Percentiles rank a stretch among this genome's conserved stretches.
These are phyloP conservation scores for Clarireedia monteithiana DNA, from an alignment of 2,329 filamentous ascomycete species.

Conservation along the genomic window DNA sequence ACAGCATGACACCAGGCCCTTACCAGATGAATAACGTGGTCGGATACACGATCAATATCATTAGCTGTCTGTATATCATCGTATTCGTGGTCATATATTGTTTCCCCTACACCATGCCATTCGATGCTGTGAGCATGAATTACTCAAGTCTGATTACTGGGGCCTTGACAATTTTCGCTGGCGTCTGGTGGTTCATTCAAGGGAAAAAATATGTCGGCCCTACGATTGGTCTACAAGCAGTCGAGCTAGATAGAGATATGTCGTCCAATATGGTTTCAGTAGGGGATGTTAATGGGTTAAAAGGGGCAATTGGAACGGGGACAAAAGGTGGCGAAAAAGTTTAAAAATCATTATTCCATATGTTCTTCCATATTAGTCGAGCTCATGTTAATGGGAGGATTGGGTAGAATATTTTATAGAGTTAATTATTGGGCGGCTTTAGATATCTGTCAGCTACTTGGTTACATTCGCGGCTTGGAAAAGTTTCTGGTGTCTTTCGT, in stretches of 20 bases:
- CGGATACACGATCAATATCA: constrained; percentile 43
- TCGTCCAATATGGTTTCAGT: not conserved
- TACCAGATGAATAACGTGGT: constrained; percentile 45
- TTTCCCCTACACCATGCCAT: constrained; percentile 44
- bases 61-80: constrained; percentile 49
- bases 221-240: not conserved
- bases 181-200: constrained; percentile 35
- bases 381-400: too few species aligned
- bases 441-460: not conserved
- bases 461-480: too few species aligned
- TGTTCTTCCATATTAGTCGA: not conserved
- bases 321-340: not conserved
- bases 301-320: not conserved
- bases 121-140: constrained; percentile 43
- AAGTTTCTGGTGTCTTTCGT: not conserved
- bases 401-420: not conserved
- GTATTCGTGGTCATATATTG: constrained; percentile 58
- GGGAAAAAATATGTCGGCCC: constrained; percentile 23
- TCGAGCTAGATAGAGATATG: not conserved
- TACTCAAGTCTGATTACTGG: constrained; percentile 40
- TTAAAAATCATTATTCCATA: not conserved
- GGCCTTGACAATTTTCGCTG: constrained; percentile 33
- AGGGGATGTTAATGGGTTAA: not conserved
- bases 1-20: constrained; percentile 44
- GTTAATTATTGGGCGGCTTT: not conserved